These are phyloP conservation scores for Populus hybrid DNA, from an alignment of 441 rosid species.

Conservation along the genomic window DNA sequence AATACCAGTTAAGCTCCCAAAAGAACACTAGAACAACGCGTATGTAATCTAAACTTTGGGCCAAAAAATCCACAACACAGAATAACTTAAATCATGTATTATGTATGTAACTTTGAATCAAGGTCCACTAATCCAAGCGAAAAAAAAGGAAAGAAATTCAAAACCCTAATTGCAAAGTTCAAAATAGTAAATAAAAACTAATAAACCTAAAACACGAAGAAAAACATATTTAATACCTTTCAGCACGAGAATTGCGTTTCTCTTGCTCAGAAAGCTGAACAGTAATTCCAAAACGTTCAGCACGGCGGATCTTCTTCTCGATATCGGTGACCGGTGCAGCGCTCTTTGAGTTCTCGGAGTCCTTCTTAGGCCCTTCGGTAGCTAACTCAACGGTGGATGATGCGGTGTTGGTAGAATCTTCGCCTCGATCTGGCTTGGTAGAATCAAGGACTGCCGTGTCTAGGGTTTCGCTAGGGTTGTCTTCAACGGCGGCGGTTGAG, in stretches of 20 bases:
- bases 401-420: conserved; percentile 20
- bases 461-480: conserved; percentile 33
- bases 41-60: too few species aligned
- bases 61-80: too few species aligned
- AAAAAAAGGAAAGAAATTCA: too few species aligned
- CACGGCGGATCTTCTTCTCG: conserved; percentile 86
- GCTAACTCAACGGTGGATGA: conserved; percentile 6
- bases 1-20: not conserved
- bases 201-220: not conserved
- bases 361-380: conserved; percentile 24
- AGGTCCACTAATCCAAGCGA: too few species aligned
- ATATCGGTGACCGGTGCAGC: conserved; percentile 33
- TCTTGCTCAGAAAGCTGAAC: conserved; percentile 79
- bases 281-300: conserved; percentile 81
- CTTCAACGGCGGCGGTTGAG: conserved; percentile 15
- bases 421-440: conserved; percentile 31
- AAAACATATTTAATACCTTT: conserved; percentile 40
- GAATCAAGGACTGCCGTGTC: conserved; percentile 21
- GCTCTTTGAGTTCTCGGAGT: conserved; percentile 29
- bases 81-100: too few species aligned
- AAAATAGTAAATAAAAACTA: not conserved
- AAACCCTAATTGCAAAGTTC: conserved; percentile 15
- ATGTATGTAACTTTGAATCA: too few species aligned
- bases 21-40: not conserved
- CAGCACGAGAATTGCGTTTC: conserved; percentile 86